Conservation (phyloP, 2,329 filamentous ascomycete species). For the Curvularia sp. region DNA sequence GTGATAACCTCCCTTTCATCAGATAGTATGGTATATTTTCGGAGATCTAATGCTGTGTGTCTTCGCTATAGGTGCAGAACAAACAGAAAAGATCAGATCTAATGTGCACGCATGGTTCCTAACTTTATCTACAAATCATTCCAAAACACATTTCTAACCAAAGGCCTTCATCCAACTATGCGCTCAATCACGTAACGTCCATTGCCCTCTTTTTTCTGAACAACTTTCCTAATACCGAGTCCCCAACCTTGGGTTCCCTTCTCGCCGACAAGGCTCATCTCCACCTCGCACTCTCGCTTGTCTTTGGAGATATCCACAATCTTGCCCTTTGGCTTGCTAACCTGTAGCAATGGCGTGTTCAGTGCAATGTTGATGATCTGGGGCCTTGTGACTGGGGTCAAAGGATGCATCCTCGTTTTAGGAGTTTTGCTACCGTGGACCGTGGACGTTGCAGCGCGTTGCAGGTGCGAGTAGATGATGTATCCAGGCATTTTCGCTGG, state of each 20-base stretch:
- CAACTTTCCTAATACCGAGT: constrained; percentile 81
- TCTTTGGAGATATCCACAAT: constrained; percentile 60
- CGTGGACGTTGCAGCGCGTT: constrained; percentile 65
- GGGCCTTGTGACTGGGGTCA: constrained; percentile 77
- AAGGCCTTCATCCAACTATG: constrained; percentile 45
- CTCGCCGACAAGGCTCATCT: constrained; percentile 77
- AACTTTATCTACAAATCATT: background rate
- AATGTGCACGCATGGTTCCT: background rate
- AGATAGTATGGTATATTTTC: constrained; percentile 5
- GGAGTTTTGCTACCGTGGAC: constrained; percentile 50
- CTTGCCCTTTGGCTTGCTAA: constrained; percentile 92
- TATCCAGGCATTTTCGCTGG: constrained; percentile 73
- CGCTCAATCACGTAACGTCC: constrained; percentile 74
- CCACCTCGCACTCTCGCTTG: constrained; percentile 79
- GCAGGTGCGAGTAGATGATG: constrained; percentile 85
- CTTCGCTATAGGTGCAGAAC: background rate
- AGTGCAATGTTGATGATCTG: constrained; percentile 81
- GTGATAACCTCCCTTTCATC: background rate
- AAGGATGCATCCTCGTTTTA: constrained; percentile 83
- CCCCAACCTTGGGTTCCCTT: constrained; percentile 77
- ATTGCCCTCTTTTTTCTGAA: constrained; percentile 75
- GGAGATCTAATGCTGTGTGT: constrained; percentile 3
- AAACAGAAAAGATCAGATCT: background rate
- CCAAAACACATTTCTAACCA: constrained; percentile 14
- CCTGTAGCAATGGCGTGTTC: constrained; percentile 81